Conservation (phyloP, 2,329 filamentous ascomycete species). For the Calonectria leucothoes region DNA sequence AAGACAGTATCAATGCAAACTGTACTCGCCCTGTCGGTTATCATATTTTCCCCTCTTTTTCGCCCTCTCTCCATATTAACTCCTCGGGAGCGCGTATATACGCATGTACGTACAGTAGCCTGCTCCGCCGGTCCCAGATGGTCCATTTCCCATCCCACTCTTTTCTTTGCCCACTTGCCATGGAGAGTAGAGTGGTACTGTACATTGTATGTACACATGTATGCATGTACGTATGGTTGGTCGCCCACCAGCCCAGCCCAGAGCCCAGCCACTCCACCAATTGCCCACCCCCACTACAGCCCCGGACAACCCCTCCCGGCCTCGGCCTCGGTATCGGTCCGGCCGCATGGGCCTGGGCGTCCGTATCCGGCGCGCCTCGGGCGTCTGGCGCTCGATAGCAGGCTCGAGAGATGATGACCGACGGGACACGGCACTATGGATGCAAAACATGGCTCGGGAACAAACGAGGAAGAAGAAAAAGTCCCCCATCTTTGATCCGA, state of each 20-base stretch:
- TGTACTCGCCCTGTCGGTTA: constrained; percentile 1
- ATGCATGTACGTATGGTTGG: too few relatives aligned
- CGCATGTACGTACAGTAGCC: not conserved
- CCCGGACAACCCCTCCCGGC: constrained; percentile 11
- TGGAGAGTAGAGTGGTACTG: not conserved
- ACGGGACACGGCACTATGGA: not conserved
- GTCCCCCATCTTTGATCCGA: not conserved
- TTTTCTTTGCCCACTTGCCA: not conserved
- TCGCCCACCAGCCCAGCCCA: not conserved
- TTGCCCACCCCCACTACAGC: not conserved
- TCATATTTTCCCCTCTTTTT: not conserved
- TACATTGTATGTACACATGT: not conserved
- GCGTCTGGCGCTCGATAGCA: constrained; percentile 3
- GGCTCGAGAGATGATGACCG: not conserved
- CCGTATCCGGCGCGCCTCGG: constrained; percentile 22
- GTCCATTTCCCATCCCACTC: constrained; percentile 1
- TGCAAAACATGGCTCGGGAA: not conserved
- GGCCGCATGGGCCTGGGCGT: constrained; percentile 14
- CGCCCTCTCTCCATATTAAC: not conserved
- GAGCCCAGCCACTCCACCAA: too few relatives aligned
- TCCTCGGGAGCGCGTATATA: not conserved
- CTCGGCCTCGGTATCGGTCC: constrained; percentile 22
- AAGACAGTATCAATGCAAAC: constrained; percentile 15
- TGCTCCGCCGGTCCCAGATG: not conserved
- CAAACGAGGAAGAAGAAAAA: too few relatives aligned